Evolutionary conservation across 1,284 basidiomycete genomes (phyloP), one percentile per base, ranked within the genome.

Genomic region (Phaffia rhodozyma): DNA sequence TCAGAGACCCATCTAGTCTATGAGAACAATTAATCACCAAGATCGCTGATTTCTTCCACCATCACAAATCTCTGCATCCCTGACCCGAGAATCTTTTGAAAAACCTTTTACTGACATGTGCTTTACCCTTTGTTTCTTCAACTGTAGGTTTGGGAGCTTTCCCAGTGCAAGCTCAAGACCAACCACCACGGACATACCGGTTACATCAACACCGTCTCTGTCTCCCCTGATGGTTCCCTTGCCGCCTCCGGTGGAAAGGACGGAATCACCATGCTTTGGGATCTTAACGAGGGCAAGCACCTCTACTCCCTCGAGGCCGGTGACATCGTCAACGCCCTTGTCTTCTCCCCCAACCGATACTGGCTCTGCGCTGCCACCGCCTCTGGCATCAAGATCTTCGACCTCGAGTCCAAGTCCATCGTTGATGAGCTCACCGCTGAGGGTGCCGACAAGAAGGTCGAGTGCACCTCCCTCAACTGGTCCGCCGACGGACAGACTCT

Each of bases 211-310:
- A 94, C 94, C 71, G 80, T 99, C 75, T 94, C 96, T 68, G 92
- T 99, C 69, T 99, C 96, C 54, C 96, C 96, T 68, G 96, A 99
- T 76, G 96, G 96, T 70, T 99, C 96, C 58, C 86, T 99, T 73
- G 94, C 94, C 74, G 96, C 96, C 62, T 98, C 96, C 57, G 96
- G 96, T 75, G 96, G 96, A 74, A 97, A 97, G 81, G 96, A 99
- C 77, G 91, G 91, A 69, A 94, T 98, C 79, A 97, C 93, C 76
- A 99, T 99, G 96, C 89, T 99, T 69, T 99, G 94, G 96, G 96
- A 99, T 78, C 82, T 99, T 72, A 97, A 97, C 79, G 96, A 98
- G 82, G 93, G 92, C 83, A 98, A 98, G 83, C 94, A 98, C 84
- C 86, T 99, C 73, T 99, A 99, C 85, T 97, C 92, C 67, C 88